Conservation (phyloP, 2,329 filamentous ascomycete genomes). For the Exophiala sp. region DNA sequence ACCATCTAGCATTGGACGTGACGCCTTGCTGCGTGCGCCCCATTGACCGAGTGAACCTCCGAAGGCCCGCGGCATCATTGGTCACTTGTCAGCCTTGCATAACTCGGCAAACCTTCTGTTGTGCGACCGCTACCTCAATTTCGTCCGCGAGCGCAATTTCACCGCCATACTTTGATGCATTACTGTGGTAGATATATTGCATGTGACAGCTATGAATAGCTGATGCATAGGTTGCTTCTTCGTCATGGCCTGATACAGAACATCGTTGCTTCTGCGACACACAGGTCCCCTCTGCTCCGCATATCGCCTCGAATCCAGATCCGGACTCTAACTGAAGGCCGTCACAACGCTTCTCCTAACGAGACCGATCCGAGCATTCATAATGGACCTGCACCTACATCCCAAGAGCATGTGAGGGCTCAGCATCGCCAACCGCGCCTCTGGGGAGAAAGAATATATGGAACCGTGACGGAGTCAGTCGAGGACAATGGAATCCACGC, state of each 20-base stretch:
- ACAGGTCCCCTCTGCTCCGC: background rate
- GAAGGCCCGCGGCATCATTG: too few species aligned
- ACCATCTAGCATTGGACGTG: too few species aligned
- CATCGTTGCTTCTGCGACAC: background rate
- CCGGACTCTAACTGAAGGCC: background rate
- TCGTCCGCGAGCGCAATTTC: background rate
- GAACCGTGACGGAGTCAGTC: too few species aligned
- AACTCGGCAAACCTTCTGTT: background rate
- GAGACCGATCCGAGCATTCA: background rate
- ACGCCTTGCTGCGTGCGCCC: too few species aligned
- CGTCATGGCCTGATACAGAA: slow-evolving; percentile 14
- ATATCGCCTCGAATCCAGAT: background rate
- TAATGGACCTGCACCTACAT: background rate
- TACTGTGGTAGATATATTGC: background rate
- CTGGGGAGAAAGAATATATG: too few species aligned
- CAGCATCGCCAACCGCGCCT: too few species aligned
- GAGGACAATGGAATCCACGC: background rate
- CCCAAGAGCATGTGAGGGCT: background rate
- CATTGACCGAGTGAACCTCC: too few species aligned
- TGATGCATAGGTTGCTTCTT: slow-evolving; percentile 16
- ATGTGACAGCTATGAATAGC: slow-evolving; percentile 10
- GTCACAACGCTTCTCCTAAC: background rate
- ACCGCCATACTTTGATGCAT: background rate
- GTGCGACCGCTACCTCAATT: background rate
- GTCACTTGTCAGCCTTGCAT: background rate